Evolutionary conservation across 805 yeast species (phyloP).

Genomic region (Myxozyma sirexii): DNA sequence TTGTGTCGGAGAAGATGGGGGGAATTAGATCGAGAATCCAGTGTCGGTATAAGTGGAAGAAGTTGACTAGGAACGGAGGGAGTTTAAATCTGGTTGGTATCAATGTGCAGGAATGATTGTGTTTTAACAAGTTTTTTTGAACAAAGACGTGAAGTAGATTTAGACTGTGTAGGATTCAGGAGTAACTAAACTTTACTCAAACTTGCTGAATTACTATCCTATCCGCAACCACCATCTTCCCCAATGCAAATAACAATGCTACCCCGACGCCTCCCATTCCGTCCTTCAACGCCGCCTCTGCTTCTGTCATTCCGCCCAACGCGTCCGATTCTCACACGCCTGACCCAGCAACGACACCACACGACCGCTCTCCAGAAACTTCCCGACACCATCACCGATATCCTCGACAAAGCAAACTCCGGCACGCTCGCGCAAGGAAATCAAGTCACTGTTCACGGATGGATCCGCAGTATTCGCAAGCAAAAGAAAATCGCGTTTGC

Average conservation of each 20-base stretch:
- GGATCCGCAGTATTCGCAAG: slow-evolving; percentile 70
- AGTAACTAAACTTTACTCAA: no score
- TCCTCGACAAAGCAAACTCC: background rate
- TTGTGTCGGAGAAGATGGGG: slow-evolving; percentile 85
- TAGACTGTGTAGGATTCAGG: no score
- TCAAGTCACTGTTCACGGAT: slow-evolving; percentile 62
- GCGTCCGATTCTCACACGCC: no score
- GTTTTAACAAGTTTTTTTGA: background rate
- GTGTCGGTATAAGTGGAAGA: slow-evolving; percentile 95
- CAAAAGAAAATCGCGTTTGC: slow-evolving; percentile 79
- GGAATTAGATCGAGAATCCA: slow-evolving; percentile 89
- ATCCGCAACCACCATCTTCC: no score
- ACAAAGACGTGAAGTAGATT: background rate
- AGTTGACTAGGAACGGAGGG: slow-evolving; percentile 40
- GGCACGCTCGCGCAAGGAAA: slow-evolving; percentile 26
- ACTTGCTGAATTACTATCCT: no score
- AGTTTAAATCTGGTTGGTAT: background rate
- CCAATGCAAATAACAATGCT: no score
- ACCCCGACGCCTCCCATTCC: no score
- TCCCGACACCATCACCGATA: slow-evolving; percentile 7
- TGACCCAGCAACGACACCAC: no score
- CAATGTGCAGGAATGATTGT: background rate
- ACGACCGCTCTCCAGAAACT: background rate
- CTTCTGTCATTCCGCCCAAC: no score
- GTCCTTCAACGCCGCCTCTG: no score